These are phyloP conservation scores for Paraglomus brasilianum DNA, from an alignment of 192 early-diverging fungal species.

Conservation along the genomic window DNA sequence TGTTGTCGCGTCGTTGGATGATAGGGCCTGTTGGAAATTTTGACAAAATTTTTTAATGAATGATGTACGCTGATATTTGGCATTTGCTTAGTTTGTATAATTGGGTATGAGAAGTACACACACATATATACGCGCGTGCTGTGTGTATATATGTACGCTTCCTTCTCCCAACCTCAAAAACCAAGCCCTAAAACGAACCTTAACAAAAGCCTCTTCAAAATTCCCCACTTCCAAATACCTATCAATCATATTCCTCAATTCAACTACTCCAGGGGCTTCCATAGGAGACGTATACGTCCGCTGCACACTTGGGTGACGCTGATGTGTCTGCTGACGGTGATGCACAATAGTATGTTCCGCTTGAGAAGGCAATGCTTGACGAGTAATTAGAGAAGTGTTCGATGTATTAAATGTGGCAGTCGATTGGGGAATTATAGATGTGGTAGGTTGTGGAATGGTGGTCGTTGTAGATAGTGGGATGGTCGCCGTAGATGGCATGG, in stretches of 20 bases:
- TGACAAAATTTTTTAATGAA: no score
- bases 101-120: neutral
- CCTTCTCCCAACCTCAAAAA: no score
- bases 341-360: neutral
- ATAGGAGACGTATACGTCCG: constrained; percentile 23
- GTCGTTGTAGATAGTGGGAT: no score
- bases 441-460: no score
- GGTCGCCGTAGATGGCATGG: constrained; percentile 7
- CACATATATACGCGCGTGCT: neutral
- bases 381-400: neutral
- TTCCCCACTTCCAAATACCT: constrained; percentile 7
- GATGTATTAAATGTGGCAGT: neutral
- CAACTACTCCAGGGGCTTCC: constrained; percentile 38
- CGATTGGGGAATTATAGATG: no score
- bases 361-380: constrained; percentile 1
- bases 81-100: no score
- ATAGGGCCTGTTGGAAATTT: constrained; percentile 34
- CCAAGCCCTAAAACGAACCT: constrained; percentile 8
- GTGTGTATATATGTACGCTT: neutral
- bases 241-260: constrained; percentile 27
- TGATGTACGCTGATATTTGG: no score
- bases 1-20: constrained; percentile 36
- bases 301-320: neutral
- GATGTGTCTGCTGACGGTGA: neutral
- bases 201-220: constrained; percentile 35